A percentile compares a stretch with the other conserved stretches of the same genome.
Conservation (phyloP, 2,329 filamentous ascomycete species). For the Fusarium sambucinum region DNA sequence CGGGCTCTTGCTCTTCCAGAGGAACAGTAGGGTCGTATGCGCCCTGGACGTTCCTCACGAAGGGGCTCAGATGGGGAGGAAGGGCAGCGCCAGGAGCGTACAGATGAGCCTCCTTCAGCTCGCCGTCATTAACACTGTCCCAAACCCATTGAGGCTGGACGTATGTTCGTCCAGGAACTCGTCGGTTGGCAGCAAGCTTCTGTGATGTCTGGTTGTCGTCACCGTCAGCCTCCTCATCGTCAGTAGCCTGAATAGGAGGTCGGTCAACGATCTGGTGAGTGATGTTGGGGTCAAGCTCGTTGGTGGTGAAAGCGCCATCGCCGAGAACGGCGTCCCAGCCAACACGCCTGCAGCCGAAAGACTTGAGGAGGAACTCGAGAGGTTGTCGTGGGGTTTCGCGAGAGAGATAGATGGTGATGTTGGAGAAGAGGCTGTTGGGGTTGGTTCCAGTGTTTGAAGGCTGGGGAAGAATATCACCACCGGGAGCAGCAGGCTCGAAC, state of each 20-base stretch:
- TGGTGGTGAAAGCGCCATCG: slow-evolving; percentile 89
- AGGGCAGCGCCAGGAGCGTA: slow-evolving; percentile 92
- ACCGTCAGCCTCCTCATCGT: slow-evolving; percentile 59
- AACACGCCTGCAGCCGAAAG: slow-evolving; percentile 95
- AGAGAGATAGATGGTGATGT: slow-evolving; percentile 92
- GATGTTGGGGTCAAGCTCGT: slow-evolving; percentile 88
- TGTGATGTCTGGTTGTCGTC: slow-evolving; percentile 73
- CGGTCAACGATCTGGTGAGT: slow-evolving; percentile 97
- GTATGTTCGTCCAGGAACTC: slow-evolving; percentile 92
- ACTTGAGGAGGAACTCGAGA: slow-evolving; percentile 90
- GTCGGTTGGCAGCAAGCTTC: slow-evolving; percentile 71
- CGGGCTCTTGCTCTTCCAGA: slow-evolving; percentile 87
- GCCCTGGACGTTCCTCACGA: slow-evolving; percentile 87
- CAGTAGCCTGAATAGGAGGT: slow-evolving; percentile 75
- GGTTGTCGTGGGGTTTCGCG: slow-evolving; percentile 92
- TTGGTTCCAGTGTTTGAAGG: slow-evolving; percentile 75
- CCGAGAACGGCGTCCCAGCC: slow-evolving; percentile 94
- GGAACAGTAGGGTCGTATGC: slow-evolving; percentile 91
- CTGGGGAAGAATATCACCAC: slow-evolving; percentile 88
- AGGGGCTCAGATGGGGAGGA: slow-evolving; percentile 95
- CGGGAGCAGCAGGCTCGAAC: slow-evolving; percentile 85
- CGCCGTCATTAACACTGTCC: slow-evolving; percentile 94
- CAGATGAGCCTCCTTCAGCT: slow-evolving; percentile 85
- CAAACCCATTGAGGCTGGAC: slow-evolving; percentile 98
- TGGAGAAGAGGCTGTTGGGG: slow-evolving; percentile 82